A percentile compares a stretch with the other conserved stretches of the same genome.
Evolutionary conservation across 2,329 filamentous ascomycete genomes (phyloP).

Genomic region (Neonectria ditissima): DNA sequence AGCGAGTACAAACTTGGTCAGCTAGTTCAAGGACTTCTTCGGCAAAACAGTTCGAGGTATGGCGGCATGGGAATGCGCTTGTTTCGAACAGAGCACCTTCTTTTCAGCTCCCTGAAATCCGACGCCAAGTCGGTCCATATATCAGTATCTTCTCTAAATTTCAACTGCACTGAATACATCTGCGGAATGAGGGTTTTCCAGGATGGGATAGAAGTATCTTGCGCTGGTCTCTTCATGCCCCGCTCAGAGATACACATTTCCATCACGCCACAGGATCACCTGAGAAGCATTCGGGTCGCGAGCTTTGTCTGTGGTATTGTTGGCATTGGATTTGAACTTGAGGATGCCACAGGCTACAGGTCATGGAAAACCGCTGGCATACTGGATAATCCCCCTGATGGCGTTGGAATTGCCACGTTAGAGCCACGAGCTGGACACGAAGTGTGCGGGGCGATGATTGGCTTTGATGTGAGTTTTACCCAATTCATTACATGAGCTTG

Average conservation of each 20-base stretch:
- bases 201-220: not conserved
- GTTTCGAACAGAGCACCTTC: not conserved
- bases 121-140: not conserved
- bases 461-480: constrained; percentile 23
- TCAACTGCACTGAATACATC: constrained; percentile 1
- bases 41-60: fast-evolving
- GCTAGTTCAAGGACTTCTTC: not conserved
- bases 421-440: not conserved
- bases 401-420: not conserved
- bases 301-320: constrained; percentile 13
- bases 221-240: not conserved
- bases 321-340: not conserved
- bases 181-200: constrained; percentile 5
- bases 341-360: fast-evolving
- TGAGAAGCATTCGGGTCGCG: not conserved
- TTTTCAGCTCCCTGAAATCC: not conserved
- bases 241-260: not conserved
- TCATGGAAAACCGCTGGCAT: not conserved
- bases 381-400: fast-evolving
- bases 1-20: not conserved
- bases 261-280: not conserved
- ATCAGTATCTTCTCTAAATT: not conserved
- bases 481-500: fast-evolving
- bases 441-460: not conserved
- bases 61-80: not conserved